Conservation (phyloP, 306 rosid genomes). For the Vigna angularis region DNA sequence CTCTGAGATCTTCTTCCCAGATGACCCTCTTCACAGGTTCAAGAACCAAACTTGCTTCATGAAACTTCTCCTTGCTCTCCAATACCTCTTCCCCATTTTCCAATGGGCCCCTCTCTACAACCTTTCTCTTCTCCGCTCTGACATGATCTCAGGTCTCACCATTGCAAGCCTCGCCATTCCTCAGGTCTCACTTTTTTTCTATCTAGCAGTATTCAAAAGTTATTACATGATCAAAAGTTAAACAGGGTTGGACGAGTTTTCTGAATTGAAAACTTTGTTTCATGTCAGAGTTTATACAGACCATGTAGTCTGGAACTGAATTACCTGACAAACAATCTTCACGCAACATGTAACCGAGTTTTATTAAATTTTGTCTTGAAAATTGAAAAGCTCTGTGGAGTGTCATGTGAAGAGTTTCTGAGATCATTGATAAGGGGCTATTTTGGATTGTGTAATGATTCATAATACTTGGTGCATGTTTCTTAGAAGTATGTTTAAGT, state of each 20-base stretch:
- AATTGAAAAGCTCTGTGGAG: neutral
- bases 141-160: slow-evolving; percentile 88
- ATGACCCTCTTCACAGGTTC: slow-evolving; percentile 79
- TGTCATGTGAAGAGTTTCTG: neutral
- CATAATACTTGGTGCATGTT: neutral
- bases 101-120: slow-evolving; percentile 84
- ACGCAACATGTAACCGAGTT: neutral
- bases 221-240: neutral
- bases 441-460: neutral
- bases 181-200: slow-evolving; percentile 52
- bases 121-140: slow-evolving; percentile 67
- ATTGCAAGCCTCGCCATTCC: slow-evolving; percentile 98
- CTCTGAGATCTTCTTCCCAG: slow-evolving; percentile 87
- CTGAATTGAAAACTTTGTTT: neutral
- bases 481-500: neutral
- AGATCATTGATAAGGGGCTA: neutral
- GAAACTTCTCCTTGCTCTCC: slow-evolving; percentile 69
- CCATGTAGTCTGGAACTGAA: too few species aligned
- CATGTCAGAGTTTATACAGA: neutral
- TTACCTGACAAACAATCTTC: neutral
- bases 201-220: neutral
- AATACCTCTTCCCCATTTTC: slow-evolving; percentile 78
- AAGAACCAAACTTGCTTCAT: slow-evolving; percentile 62
- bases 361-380: too few species aligned
- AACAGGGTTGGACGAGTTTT: neutral